phyloP scores from a whole-genome alignment of 805 yeast genomes.

The Lipomyces starkeyi region DNA sequence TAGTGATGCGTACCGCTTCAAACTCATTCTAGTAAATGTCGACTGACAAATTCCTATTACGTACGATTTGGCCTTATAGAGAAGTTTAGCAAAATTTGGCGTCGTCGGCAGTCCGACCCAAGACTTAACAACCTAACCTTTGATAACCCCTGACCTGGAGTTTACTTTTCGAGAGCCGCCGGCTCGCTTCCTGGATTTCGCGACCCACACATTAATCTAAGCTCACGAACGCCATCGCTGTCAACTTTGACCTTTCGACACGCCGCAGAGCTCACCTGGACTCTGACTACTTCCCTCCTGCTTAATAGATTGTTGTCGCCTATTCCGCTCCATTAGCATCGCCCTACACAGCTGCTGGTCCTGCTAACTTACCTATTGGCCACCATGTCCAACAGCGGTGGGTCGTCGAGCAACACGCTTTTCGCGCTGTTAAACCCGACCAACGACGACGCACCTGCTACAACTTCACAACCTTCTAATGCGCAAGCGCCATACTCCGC shows the following conservation, averaged over 20 bases:
- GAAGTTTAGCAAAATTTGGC: neutral
- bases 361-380: neutral
- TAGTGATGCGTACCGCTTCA: constrained; percentile 25
- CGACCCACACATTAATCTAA: no score
- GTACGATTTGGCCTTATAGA: neutral
- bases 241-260: neutral
- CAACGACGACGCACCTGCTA: neutral
- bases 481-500: neutral
- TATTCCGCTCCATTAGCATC: neutral
- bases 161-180: no score
- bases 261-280: neutral
- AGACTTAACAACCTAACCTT: neutral
- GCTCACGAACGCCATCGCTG: neutral
- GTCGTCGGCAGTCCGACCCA: neutral
- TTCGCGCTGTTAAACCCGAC: constrained; percentile 17
- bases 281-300: neutral
- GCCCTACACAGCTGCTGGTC: neutral
- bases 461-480: constrained; percentile 5
- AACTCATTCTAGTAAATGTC: neutral
- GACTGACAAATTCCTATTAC: neutral
- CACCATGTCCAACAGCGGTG: constrained; percentile 5
- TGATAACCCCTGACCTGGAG: no score
- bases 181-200: no score
- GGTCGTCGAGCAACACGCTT: constrained; percentile 5
- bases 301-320: neutral